Evolutionary conservation across 352 stramenopile genomes (phyloP), one percentile per base, ranked within the genome.

Genomic region (Pythium insidiosum): DNA sequence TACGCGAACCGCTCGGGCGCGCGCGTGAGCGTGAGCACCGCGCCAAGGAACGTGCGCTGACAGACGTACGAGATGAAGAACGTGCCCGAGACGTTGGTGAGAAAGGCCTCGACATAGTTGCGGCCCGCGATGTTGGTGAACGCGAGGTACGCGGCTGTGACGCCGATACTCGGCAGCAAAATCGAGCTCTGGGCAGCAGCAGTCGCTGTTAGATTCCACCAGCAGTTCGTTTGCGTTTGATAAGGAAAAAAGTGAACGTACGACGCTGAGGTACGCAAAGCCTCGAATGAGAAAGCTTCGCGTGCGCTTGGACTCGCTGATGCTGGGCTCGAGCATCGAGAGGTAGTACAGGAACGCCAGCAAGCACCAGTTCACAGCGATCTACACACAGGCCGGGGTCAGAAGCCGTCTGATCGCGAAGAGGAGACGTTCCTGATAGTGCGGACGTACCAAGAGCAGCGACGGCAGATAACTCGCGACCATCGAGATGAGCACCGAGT

Each of bases 51-150:
- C 26, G 75, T 72, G 38, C 78, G 70, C 44, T 90, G 78, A 18
- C 75, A 87, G n/a, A 90, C 56, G 41, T 90, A 90, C 43, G 78
- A 84, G 56, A 90, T 86, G 68, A 90, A 90, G 54, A 90, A 88
- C 4, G 77, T 88, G n/a, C 78, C 75, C 10, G 73, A 87, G 22
- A 90, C 65, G 45, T 90, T 87, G 62, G 81, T 87, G 29, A 90
- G 56, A 44, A 90, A 90, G 20, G 73, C 76, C 63, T 87, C 78
- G 38, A 91, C 65, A 44, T 91, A 91, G 38, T 58, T 67, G 21
- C 60, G 66, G 19, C 66, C 69, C 23, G 64, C 65, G 10, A 88
- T 61, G 21, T 61, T 56, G n/a, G 60, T 74, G 24, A 88, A 61
- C 20, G 78, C 78, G n/a, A 88, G 38, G 53, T 87, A 91, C 19